These are phyloP conservation scores for Erodium trifolium DNA, from an alignment of 441 rosid genomes.

Conservation along the genomic window DNA sequence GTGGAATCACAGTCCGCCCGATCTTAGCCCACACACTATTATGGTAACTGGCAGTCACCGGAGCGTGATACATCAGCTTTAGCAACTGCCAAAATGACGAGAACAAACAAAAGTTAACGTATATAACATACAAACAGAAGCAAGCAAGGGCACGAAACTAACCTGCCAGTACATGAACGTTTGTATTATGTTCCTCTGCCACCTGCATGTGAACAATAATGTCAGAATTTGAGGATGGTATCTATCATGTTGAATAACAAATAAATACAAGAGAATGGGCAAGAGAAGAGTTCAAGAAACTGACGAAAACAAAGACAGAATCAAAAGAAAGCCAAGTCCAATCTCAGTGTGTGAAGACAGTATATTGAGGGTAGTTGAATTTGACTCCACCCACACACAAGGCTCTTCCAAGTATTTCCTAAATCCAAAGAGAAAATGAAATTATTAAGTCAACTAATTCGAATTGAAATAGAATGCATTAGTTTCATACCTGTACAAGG, in stretches of 20 bases:
- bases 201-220: constrained; percentile 36
- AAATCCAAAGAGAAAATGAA: constrained; percentile 19
- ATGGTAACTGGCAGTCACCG: constrained; percentile 79
- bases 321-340: constrained; percentile 76
- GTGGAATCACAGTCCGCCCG: constrained; percentile 57
- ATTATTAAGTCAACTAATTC: neutral
- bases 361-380: constrained; percentile 73
- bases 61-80: constrained; percentile 97
- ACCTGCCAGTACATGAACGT: constrained; percentile 99
- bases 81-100: constrained; percentile 43
- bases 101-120: neutral
- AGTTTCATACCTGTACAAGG: constrained; percentile 58
- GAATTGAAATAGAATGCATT: neutral
- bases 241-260: constrained; percentile 1
- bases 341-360: constrained; percentile 87
- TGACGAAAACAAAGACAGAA: constrained; percentile 73
- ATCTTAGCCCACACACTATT: constrained; percentile 79
- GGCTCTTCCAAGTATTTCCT: constrained; percentile 90
- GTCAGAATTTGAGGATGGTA: constrained; percentile 5
- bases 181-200: constrained; percentile 95
- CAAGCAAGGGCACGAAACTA: neutral
- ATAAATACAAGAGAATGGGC: neutral
- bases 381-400: constrained; percentile 95
- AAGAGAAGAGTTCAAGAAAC: constrained; percentile 22
- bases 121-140: no score